These are phyloP conservation scores for Yamadazyma sp. DNA, from an alignment of 1,139 yeast genomes.

Conservation along the genomic window DNA sequence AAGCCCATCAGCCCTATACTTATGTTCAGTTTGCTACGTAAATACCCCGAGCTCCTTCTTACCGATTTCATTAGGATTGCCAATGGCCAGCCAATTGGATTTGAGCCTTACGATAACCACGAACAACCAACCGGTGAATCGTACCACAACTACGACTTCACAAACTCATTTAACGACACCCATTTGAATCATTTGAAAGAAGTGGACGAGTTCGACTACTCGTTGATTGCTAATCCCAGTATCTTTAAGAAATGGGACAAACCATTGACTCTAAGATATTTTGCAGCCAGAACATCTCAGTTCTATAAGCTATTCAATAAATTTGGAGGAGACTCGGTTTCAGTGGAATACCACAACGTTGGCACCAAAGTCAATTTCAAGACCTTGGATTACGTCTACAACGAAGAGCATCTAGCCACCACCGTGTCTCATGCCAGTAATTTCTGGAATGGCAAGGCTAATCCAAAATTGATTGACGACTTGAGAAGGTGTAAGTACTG, in stretches of 20 bases:
- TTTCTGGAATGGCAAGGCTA: conserved; percentile 57
- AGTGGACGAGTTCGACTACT: conserved; percentile 18
- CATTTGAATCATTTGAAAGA: conserved; percentile 13
- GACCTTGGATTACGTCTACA: conserved; percentile 35
- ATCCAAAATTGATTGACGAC: conserved; percentile 41
- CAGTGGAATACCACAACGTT: conserved; percentile 54
- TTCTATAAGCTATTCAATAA: conserved; percentile 37
- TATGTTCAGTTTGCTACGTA: conserved; percentile 34
- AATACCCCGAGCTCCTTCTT: conserved; percentile 30
- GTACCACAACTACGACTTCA: conserved; percentile 11
- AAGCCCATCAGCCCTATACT: conserved; percentile 43
- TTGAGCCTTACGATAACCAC: conserved; percentile 35
- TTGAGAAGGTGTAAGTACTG: conserved; percentile 51
- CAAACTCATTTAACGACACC: conserved; percentile 4
- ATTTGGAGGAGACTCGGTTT: conserved; percentile 33
- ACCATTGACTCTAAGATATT: conserved; percentile 56
- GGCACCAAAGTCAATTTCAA: conserved; percentile 35
- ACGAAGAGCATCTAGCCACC: conserved; percentile 22
- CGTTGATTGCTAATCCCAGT: conserved; percentile 8
- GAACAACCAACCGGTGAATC: not conserved
- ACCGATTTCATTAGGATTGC: conserved; percentile 48
- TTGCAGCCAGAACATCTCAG: conserved; percentile 57
- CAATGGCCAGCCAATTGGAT: conserved; percentile 46
- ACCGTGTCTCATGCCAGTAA: conserved; percentile 33
- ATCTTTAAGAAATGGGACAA: conserved; percentile 44